phyloP scores from a whole-genome alignment of 176 grass and related monocot species.

The Avena insularis region DNA sequence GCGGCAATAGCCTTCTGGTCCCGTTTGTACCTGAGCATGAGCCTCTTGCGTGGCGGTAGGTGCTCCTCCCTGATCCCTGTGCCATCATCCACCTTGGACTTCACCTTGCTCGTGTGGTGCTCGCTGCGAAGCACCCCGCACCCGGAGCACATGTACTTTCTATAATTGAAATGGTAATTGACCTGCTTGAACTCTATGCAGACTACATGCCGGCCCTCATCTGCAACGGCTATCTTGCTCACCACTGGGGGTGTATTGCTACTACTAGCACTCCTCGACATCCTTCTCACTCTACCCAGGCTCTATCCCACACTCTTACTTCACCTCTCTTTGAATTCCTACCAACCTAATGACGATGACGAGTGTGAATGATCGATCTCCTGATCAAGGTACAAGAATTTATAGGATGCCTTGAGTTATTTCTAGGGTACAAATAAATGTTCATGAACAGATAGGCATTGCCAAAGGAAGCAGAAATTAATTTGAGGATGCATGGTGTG shows the following conservation, averaged over 20 bases:
- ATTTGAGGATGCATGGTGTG: slow-evolving; percentile 8
- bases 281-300: neutral
- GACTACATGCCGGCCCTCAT: neutral
- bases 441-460: neutral
- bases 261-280: neutral
- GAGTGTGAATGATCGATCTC: neutral
- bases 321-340: neutral
- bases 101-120: neutral
- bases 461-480: neutral
- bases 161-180: slow-evolving; percentile 11
- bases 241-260: neutral
- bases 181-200: neutral
- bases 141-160: slow-evolving; percentile 16
- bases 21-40: neutral
- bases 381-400: neutral
- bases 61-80: slow-evolving; percentile 5
- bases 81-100: neutral
- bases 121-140: slow-evolving; percentile 8
- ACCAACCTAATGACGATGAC: neutral
- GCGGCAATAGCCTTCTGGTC: neutral
- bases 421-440: slow-evolving; percentile 16
- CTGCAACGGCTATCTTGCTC: neutral
- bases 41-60: slow-evolving; percentile 45
- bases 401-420: neutral
- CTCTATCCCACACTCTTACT: neutral